Conservation (phyloP, 192 early-diverging fungal species). For the Entophlyctis luteolus region DNA sequence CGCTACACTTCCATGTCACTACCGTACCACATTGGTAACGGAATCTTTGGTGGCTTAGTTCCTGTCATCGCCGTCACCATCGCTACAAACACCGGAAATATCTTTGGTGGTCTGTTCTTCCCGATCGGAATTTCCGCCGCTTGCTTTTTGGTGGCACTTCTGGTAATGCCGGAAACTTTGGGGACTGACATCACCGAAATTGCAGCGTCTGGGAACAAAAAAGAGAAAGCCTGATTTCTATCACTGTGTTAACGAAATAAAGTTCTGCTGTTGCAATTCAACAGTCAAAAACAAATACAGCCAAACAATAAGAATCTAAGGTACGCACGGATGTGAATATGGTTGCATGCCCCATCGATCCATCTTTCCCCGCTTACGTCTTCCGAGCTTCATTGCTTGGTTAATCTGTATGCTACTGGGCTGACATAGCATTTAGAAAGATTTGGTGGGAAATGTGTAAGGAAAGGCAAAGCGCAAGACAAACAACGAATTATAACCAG, state of each 20-base stretch:
- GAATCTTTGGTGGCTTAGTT: conserved; percentile 29
- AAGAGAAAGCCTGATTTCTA: background rate
- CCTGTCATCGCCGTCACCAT: conserved; percentile 20
- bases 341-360: too few relatives aligned
- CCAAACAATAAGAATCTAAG: too few relatives aligned
- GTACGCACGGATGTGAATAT: too few relatives aligned
- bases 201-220: background rate
- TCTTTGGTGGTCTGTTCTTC: conserved; percentile 24
- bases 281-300: background rate
- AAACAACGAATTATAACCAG: too few relatives aligned
- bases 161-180: conserved; percentile 26
- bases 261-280: too few relatives aligned
- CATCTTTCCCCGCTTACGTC: too few relatives aligned
- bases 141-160: conserved; percentile 3
- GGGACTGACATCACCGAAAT: conserved; percentile 3
- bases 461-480: too few relatives aligned
- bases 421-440: too few relatives aligned
- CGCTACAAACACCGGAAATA: conserved; percentile 7
- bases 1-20: conserved; percentile 27
- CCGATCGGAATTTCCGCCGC: background rate
- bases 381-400: too few relatives aligned
- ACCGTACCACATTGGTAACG: conserved; percentile 31
- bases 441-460: too few relatives aligned
- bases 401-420: too few relatives aligned
- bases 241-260: too few relatives aligned